phyloP scores from a whole-genome alignment of 345 rosid genomes.

The Lumnitzera racemosa region DNA sequence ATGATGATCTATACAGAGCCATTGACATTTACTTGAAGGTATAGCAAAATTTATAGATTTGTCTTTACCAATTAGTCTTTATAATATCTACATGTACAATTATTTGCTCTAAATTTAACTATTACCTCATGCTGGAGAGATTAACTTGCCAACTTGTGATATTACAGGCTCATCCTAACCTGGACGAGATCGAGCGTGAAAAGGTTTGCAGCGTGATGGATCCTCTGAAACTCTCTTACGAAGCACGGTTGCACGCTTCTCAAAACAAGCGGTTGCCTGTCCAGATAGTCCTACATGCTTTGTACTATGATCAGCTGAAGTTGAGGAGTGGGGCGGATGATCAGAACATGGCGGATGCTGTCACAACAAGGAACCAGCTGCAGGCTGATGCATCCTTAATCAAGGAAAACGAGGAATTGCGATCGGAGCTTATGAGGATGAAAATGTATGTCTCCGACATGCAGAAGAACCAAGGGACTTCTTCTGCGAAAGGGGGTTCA shows the following conservation, averaged over 20 bases:
- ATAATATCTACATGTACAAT: too few species aligned
- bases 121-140: too few species aligned
- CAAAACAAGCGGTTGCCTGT: constrained; percentile 92
- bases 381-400: constrained; percentile 58
- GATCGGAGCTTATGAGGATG: constrained; percentile 82
- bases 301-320: constrained; percentile 87
- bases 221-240: constrained; percentile 70
- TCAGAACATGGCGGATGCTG: constrained; percentile 25
- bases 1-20: constrained; percentile 86
- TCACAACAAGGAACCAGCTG: constrained; percentile 43
- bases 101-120: too few species aligned
- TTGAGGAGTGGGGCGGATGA: constrained; percentile 58
- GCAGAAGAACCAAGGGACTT: constrained; percentile 33
- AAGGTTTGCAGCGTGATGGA: constrained; percentile 90
- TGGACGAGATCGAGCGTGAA: constrained; percentile 89
- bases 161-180: constrained; percentile 59
- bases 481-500: constrained; percentile 18
- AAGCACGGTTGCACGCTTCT: constrained; percentile 95
- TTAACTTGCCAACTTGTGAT: too few species aligned
- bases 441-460: constrained; percentile 64
- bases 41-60: not conserved
- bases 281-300: constrained; percentile 73
- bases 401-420: constrained; percentile 78
- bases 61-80: too few species aligned
- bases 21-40: constrained; percentile 85